Percentiles rank a stretch among this genome's conserved stretches.
phyloP scores from a whole-genome alignment of 345 rosid species.

The Eucalyptus curtisii region DNA sequence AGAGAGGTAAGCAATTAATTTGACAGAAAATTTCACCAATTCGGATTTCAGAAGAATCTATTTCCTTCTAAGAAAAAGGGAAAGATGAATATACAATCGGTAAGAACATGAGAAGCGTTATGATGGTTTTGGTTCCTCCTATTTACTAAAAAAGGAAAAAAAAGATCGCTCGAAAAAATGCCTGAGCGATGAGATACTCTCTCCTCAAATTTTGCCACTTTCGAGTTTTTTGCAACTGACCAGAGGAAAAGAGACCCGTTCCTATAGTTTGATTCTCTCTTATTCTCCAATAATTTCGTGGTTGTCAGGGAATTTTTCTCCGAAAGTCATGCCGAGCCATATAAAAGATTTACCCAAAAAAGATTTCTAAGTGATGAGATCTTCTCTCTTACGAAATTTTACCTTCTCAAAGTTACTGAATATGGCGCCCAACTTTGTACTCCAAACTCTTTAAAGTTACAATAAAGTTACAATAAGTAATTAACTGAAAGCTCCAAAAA shows the following conservation, averaged over 20 bases:
- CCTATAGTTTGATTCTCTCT: neutral
- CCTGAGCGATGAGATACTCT: neutral
- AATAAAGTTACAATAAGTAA: constrained; percentile 31
- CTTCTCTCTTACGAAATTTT: neutral
- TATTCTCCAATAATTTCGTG: neutral
- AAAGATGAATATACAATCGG: neutral
- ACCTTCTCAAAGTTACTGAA: neutral
- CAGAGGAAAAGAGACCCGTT: neutral
- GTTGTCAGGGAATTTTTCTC: neutral
- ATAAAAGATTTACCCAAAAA: neutral
- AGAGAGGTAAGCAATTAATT: neutral
- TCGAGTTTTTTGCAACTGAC: neutral
- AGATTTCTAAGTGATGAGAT: neutral
- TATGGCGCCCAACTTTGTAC: neutral
- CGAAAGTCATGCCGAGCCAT: neutral
- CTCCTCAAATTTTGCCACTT: neutral
- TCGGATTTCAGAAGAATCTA: neutral
- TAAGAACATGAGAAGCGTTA: neutral
- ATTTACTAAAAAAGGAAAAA: neutral
- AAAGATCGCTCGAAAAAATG: neutral
- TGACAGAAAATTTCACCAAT: neutral
- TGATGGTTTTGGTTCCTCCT: neutral
- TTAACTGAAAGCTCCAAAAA: constrained; percentile 1
- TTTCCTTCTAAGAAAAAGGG: neutral
- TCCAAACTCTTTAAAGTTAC: neutral